Conservation (phyloP, 352 stramenopile genomes). For the Phytophthora pluvialis region DNA sequence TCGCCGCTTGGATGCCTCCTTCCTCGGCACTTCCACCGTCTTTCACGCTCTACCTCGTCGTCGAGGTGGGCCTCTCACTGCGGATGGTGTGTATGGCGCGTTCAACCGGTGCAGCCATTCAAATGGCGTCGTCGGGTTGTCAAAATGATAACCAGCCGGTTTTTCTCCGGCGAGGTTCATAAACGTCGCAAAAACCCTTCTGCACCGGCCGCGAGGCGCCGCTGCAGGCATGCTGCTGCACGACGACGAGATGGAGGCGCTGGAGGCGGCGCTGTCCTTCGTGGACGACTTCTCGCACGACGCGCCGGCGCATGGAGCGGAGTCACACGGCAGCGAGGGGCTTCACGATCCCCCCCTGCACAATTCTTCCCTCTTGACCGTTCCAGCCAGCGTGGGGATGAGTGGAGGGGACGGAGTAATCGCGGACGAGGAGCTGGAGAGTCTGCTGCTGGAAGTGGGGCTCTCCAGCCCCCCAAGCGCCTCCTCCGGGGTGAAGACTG, state of each 20-base stretch:
- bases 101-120: slow-evolving; percentile 27
- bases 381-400: slow-evolving; percentile 4
- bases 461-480: slow-evolving; percentile 18
- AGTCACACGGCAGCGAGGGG: not conserved
- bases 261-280: slow-evolving; percentile 48
- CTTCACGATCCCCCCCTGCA: not conserved
- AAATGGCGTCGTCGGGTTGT: slow-evolving; percentile 15
- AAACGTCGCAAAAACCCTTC: slow-evolving; percentile 12
- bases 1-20: not conserved
- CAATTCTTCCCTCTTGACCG: not conserved
- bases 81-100: slow-evolving; percentile 1
- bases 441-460: slow-evolving; percentile 35
- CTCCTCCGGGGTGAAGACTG: slow-evolving; percentile 10
- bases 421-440: slow-evolving; percentile 40
- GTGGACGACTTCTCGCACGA: slow-evolving; percentile 37
- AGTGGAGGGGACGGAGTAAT: slow-evolving; percentile 22
- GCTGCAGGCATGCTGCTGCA: slow-evolving; percentile 30
- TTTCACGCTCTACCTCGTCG: not conserved
- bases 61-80: not conserved
- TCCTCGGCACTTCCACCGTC: not conserved
- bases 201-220: not conserved
- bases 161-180: slow-evolving; percentile 7
- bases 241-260: slow-evolving; percentile 44
- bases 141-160: slow-evolving; percentile 28
- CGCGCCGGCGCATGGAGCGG: not conserved